Evolutionary conservation across 352 stramenopile species (phyloP).

Genomic region (Phytophthora podocarpi): DNA sequence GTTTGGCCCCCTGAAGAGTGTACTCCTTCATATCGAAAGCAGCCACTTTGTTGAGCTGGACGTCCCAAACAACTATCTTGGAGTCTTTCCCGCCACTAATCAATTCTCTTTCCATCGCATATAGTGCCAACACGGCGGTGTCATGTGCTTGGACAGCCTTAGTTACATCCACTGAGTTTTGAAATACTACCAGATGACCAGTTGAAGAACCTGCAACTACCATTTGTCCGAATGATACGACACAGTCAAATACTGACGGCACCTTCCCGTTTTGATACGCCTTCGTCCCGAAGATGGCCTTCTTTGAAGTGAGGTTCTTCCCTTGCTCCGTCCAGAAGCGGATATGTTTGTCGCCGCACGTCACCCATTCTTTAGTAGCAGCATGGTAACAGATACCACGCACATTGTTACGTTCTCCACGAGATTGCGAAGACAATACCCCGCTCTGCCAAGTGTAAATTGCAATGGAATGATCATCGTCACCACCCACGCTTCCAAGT

Average conservation of each 20-base stretch:
- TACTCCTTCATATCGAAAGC: conserved; percentile 50
- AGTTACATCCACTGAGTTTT: conserved; percentile 52
- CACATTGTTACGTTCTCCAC: conserved; percentile 70
- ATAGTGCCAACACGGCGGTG: conserved; percentile 50
- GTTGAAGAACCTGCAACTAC: conserved; percentile 65
- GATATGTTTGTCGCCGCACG: conserved; percentile 73
- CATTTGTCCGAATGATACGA: conserved; percentile 52
- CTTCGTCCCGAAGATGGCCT: conserved; percentile 68
- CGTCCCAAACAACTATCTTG: conserved; percentile 87
- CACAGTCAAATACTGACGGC: conserved; percentile 54
- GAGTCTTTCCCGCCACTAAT: conserved; percentile 89
- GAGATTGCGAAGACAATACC: conserved; percentile 49
- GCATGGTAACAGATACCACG: conserved; percentile 53
- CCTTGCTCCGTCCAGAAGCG: conserved; percentile 82
- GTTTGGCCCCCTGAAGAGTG: conserved; percentile 14
- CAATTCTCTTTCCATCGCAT: conserved; percentile 56
- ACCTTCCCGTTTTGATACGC: conserved; percentile 59
- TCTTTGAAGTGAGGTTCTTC: conserved; percentile 70
- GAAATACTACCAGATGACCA: conserved; percentile 81
- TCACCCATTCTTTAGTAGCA: conserved; percentile 63
- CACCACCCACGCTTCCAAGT: conserved; percentile 71
- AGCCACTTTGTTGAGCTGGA: conserved; percentile 49
- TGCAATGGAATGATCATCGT: conserved; percentile 85
- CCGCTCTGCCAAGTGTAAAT: conserved; percentile 81
- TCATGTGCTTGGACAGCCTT: conserved; percentile 62